Base-by-base conservation (phyloP, 2,329 filamentous ascomycete genomes). In the Xylogone sp. region DNA sequence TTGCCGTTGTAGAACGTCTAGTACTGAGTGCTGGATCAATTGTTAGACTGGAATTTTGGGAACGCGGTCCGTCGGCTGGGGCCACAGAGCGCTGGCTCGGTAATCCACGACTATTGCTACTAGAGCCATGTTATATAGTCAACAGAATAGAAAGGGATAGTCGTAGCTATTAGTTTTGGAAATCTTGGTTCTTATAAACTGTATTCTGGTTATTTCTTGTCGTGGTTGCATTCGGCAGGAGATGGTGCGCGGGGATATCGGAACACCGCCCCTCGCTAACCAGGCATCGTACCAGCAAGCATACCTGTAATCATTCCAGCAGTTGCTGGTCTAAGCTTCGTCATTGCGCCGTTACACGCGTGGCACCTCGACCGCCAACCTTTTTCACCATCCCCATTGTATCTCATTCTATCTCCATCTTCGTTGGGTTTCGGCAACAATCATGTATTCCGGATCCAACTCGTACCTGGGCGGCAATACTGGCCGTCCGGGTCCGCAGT, bases 371-470 rank as follows among this genome's bases (percentile, higher is more conserved):
- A 24, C 43, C 47, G 21, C 49, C 42, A 29, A 29, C 20, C 27
- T 46, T 24, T 52, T n/a, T 29, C 18, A 43, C 45, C 43, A 53
- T 46, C 34, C 52, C 27, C 48, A 53, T 46, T 52, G 44, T 42
- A 24, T 31, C 42, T 45, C 42, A 39, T 45, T 54, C 53, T 53
- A 42, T 49, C 48, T 45, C 50, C 53, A 44, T 45, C 42, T 53
- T 47, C 42, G 48, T 50, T 58, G 49, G n/a, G 45, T 47, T 34
- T 57, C 45, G 44, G 54, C 50, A 56, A 51, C 42, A 49, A 67
- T 65, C 72, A 97, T 97, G 93, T 97, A 90, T 75, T 94, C 90
- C 60, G 90, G 87, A 69, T 88, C 90, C 60, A 95, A 88, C 76
- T 86, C 88, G 58, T 97, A 86, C 71, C 74, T 96, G 65, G 90